Base-by-base conservation (phyloP, 331 rosid genomes). In the Stylosanthes scabra region DNA sequence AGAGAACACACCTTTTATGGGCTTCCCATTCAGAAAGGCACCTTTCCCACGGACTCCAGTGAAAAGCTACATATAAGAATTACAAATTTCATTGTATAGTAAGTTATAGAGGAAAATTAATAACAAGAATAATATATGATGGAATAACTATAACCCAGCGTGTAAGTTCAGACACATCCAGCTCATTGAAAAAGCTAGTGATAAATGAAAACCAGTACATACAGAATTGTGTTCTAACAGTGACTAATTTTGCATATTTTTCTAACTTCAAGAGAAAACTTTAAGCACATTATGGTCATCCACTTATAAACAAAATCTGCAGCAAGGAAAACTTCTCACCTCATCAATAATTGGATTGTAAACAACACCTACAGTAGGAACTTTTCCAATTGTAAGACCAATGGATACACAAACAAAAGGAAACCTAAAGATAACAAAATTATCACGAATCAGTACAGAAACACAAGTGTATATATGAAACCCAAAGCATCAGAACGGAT, bases 391-490 rank as follows among this genome's bases (percentile, higher is more conserved):
- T 59, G 99, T 92, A 73, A 95, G 93, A 83, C 99, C 99, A 46
- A 95, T 92, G 50, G 99, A 95, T 64, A 95, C 97, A 66, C 99
- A 95, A 58, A 95, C 97, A 9, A 92, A 90, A 41, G 99, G 99
- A 80, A 90, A 95, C 82, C 97, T 95, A 63, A 72, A 88, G 8
- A 59, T 14, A 76, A 42, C 13, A 52, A 29, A 74, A 73, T 58
- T 47, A 12, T 63, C 51, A 8, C 7, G 49, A 55, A 64, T 66
- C 56, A 44, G 49, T 41, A 16, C 7, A 41, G 49, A 69, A 68
- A 37, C 40, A 56, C 8, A 28, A 60, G 76, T 47, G 34, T 12
- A 63, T 61, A 57, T 29, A 34, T 34, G 39, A 4, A 34, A 5
- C 39, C 60, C 65, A 65, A 80, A 7, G 74, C 46, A 64, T 3